Percentiles rank a stretch among this genome's conserved stretches.
Conservation (phyloP, 208 protist species). For the Trypanosoma cruzi region DNA sequence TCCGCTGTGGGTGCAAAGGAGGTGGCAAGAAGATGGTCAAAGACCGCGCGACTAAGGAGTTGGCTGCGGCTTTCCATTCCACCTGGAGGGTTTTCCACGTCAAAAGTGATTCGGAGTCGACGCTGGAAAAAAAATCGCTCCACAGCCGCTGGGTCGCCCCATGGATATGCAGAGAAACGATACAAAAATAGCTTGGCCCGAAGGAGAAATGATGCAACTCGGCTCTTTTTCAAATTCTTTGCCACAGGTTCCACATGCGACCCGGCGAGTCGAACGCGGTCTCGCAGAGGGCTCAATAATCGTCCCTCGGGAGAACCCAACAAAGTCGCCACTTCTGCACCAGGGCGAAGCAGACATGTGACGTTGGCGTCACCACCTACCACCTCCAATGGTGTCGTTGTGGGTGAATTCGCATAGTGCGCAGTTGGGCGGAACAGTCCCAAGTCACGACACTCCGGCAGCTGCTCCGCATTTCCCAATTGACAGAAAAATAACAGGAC, state of each 20-base stretch:
- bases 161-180: conserved; percentile 23
- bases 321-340: conserved; percentile 7
- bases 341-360: conserved; percentile 18
- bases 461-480: not conserved
- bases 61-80: conserved; percentile 17
- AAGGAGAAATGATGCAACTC: not conserved
- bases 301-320: conserved; percentile 32
- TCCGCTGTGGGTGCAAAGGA: conserved; percentile 19
- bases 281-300: conserved; percentile 29
- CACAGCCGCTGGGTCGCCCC: conserved; percentile 15
- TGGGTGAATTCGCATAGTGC: not conserved
- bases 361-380: not conserved
- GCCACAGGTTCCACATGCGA: not conserved
- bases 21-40: conserved; percentile 36
- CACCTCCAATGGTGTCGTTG: not conserved
- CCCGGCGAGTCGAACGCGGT: not conserved
- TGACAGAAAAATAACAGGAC: conserved; percentile 2
- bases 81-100: not conserved
- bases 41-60: conserved; percentile 25
- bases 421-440: conserved; percentile 5
- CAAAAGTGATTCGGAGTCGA: conserved; percentile 28
- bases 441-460: conserved; percentile 8
- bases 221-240: not conserved
- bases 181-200: not conserved
- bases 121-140: conserved; percentile 35